Percentiles rank a stretch among this genome's conserved stretches.
Conservation (phyloP, 768 basidiomycete species). For the Gloeophyllum trabeum region DNA sequence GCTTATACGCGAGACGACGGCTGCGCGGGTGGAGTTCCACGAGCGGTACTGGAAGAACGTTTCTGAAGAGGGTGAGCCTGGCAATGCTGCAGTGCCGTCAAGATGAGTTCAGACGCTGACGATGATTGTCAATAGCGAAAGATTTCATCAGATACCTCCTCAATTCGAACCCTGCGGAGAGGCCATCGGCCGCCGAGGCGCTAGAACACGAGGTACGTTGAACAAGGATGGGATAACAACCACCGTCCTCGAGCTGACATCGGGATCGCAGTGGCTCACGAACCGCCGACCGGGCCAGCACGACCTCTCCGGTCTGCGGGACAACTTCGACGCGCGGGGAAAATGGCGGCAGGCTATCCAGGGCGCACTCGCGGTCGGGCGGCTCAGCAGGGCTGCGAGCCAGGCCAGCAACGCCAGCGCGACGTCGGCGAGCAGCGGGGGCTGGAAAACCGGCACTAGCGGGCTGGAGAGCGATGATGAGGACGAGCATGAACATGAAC, state of each 20-base stretch:
- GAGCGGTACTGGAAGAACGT: constrained; percentile 92
- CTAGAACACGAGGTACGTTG: constrained; percentile 49
- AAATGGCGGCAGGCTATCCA: constrained; percentile 66
- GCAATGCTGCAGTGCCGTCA: not conserved
- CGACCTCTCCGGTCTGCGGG: constrained; percentile 70
- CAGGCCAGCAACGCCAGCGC: constrained; percentile 6
- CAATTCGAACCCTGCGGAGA: constrained; percentile 53
- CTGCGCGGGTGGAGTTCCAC: constrained; percentile 82
- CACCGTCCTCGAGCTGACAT: not conserved
- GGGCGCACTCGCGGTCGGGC: constrained; percentile 26
- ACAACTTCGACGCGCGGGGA: constrained; percentile 70
- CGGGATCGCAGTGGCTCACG: constrained; percentile 51
- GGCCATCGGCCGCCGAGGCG: constrained; percentile 70
- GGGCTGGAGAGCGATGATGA: constrained; percentile 20
- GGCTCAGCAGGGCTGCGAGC: constrained; percentile 11
- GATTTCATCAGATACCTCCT: constrained; percentile 68
- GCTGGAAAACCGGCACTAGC: constrained; percentile 21
- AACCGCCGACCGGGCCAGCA: constrained; percentile 56
- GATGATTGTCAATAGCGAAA: constrained; percentile 45
- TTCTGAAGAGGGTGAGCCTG: constrained; percentile 50
- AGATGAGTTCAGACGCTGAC: not conserved
- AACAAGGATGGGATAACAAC: no score
- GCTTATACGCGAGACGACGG: constrained; percentile 75
- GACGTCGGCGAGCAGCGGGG: constrained; percentile 22
- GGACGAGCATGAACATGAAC: constrained; percentile 10